Evolutionary conservation across 495 filamentous ascomycete genomes (phyloP), one percentile per base, ranked within the genome.

Genomic region (Neurospora sp.): DNA sequence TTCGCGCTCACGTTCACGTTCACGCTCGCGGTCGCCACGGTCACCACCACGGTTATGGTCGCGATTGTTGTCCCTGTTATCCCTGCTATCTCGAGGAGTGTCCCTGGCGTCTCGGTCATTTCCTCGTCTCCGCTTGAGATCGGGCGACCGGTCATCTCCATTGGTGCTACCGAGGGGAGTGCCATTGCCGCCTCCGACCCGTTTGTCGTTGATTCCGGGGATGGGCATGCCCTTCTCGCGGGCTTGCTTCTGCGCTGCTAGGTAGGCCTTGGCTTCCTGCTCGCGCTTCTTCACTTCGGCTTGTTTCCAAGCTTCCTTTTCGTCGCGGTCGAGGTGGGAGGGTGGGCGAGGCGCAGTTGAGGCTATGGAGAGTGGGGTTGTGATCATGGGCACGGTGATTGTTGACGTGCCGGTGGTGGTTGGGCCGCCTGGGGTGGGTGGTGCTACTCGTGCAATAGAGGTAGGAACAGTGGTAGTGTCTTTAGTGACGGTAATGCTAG

Each of bases 181-280:
- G 27, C 53, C 53, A 18, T 65, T 65, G 5, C 53, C 53, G 74
- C 44, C 47, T 14, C 47, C 47, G 14, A 37, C 14, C 5, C 82
- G 77, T 44, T 78, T 80, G 74, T 86, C 84, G 42, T 85, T 82
- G 39, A 84, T 77, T 3, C 84, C 83, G 1, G 83, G 84, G 14
- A 85, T 72, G 3, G 86, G 84, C 45, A 86, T 71, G 18, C 86
- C 86, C 70, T 87, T 87, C 68, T 80, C 85, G 12, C 81, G 79
- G 22, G 86, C 86, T 70, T 86, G 85, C 65, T 85, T 85, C 69
- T 86, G 85, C 6, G 84, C 85, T 9, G 85, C 86, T 18, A 87
- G 79, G 73, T 87, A 88, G 16, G 84, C 84, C 74, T 86, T 87
- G n/a, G 86, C 86, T 79, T 88, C 86, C 70, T 84, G 81, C 72